Base-by-base conservation (phyloP, 1,284 basidiomycete genomes). In the Somion occarium region DNA sequence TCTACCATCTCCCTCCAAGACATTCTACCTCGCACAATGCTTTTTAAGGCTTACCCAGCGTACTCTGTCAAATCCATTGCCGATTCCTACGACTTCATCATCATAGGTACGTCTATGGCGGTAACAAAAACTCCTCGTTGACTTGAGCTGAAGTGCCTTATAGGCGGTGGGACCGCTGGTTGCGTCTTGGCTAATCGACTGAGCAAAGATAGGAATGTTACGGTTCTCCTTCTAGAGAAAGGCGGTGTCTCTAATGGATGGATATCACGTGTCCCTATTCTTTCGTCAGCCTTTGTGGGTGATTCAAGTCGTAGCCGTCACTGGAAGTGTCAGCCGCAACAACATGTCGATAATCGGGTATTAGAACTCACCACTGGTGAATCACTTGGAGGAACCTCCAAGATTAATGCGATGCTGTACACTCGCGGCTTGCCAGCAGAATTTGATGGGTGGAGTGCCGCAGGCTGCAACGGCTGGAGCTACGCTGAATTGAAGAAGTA, bases 331-430 rank as follows among this genome's bases (percentile, higher is more conserved):
- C 7, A 26, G 4, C 44, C 44, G 3, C 44, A 26, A 9, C 13
- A 11, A 26, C 44, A 46, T 20, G 44, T n/a, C 20, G n/a, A 46
- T 27, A 25, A 25, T 24, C 46, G 46, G 11, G 4, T 13, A 4
- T 42, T 12, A 23, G 19, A n/a, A 5, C 44, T 46, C 4, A 25
- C 20, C 41, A 60, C 64, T 11, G 74, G 73, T 2, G 67, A 64
- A 38, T 66, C 60, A 0, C 56, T 72, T 12, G 73, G 73, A n/a
- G 74, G 73, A 1, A 64, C 64, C 0, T 67, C 69, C 3, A 65
- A 65, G 5, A 70, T 76, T 50, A 77, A 76, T 52, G 64, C 59
- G 27, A 60, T 69, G 60, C 49, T 69, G 51, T 71, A 71, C 46
- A 64, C 62, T 1, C 59, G 69, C 7, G 65, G 65, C 2, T 41